Evolutionary conservation across 345 rosid genomes (phyloP), one percentile per base, ranked within the genome.

Genomic region (Arabidopsis arenosa): DNA sequence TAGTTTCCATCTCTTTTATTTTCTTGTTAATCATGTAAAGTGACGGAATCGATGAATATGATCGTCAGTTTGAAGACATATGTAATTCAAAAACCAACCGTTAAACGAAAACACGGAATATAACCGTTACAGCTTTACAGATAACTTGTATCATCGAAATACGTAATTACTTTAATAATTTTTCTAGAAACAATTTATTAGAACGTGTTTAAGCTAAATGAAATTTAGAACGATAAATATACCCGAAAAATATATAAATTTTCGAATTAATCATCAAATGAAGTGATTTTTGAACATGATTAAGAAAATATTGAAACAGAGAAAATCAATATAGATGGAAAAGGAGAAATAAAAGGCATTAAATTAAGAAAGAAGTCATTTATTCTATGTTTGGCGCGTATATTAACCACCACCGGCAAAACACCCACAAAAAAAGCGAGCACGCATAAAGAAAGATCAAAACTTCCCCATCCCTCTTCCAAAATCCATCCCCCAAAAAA

Each of bases 361-460:
- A 52, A 23, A 58, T 35, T 15, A 44, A 73, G 71, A 80, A 28
- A 74, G 39, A 75, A 74, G 79, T 76, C 71, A 76, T 80, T 76
- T 63, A 32, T 57, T 41, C 74, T 57, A 65, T 51, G 69, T 85
- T 87, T 89, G 93, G 96, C 89, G 92, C 88, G 90, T 89, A 81
- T 71, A 78, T 75, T 81, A 82, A 80, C 88, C 81, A 83, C 75
- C 81, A 51, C 71, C 74, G 63, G 72, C 73, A 75, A 66, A 65
- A 63, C 70, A 64, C 68, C 68, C 79, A 77, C 41, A 61, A 77
- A 83, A 78, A 72, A 47, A 64, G 66, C 72, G 77, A 77, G 23
- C 52, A 63, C 37, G 43, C 58, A 59, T 49, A 47, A 61, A 84
- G 80, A 78, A 63, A 79, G 80, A 84, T 76, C 83, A 79, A 83